Evolutionary conservation across 1,284 basidiomycete species (phyloP).

Genomic region (Ceratobasidium sp.): DNA sequence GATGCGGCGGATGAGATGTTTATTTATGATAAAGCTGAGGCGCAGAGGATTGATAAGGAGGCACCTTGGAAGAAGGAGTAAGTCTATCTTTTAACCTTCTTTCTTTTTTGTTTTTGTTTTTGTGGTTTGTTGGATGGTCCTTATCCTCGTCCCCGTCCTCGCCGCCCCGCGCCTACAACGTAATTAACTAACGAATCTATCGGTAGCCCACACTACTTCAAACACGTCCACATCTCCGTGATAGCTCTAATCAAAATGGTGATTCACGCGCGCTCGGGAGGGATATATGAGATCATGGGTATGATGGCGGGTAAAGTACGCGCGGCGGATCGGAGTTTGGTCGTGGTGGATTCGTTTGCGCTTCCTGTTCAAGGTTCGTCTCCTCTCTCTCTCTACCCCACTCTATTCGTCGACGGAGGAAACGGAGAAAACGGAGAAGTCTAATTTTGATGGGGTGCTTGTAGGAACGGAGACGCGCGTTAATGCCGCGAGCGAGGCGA

Average conservation of each 20-base stretch:
- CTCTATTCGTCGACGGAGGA: background rate
- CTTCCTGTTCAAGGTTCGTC: constrained; percentile 91
- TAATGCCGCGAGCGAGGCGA: constrained; percentile 95
- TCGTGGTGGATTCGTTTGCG: constrained; percentile 97
- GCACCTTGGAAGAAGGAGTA: constrained; percentile 92
- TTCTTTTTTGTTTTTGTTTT: background rate
- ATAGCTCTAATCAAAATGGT: constrained; percentile 99
- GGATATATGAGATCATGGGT: constrained; percentile 99
- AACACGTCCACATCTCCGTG: constrained; percentile 93
- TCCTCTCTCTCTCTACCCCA: too few species aligned
- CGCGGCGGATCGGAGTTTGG: constrained; percentile 75
- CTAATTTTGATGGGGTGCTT: background rate
- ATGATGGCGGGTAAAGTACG: constrained; percentile 98
- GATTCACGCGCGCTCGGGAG: constrained; percentile 97
- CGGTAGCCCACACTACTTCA: constrained; percentile 89
- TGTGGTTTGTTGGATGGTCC: too few species aligned
- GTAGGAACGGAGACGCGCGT: constrained; percentile 91
- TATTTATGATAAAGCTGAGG: constrained; percentile 79
- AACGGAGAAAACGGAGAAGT: background rate
- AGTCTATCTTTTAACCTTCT: constrained; percentile 48
- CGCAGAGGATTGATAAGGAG: constrained; percentile 77
- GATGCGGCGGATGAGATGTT: constrained; percentile 85
- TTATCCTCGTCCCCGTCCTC: background rate
- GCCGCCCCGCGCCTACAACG: constrained; percentile 10
- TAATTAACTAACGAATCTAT: constrained; percentile 43